Base-by-base conservation (phyloP, 78 protist species). In the Chrysochromulina parva region DNA sequence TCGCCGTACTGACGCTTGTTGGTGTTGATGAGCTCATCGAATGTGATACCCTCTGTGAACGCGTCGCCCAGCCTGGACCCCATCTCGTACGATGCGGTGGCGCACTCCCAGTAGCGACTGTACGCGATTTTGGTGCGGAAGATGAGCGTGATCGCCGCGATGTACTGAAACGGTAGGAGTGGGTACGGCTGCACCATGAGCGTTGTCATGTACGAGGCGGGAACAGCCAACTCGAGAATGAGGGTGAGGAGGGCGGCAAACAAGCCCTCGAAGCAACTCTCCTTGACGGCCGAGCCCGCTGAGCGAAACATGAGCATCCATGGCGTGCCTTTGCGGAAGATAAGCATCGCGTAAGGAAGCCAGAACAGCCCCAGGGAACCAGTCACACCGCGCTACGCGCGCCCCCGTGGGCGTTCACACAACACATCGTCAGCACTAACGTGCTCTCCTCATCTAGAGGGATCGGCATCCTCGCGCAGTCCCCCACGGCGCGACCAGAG, bases 71-170 rank as follows among this genome's bases (percentile, higher is more conserved):
- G n/a, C 76, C n/a, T 67, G 28, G 76, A 28, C 9, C 48, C 20
- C 76, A 67, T 67, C 16, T 47, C 3, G 60, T 26, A 13, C 53
- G 48, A 0, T 0, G 50, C 13, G 14, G 26, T 17, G 86, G 88
- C 2, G 19, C 80, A 2, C n/a, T 90, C 80, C 80, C 80, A 71
- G 80, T 71, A 71, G 9, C 80, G 80, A 53, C 38, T 71, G 80
- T 71, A 71, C 48, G 80, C 80, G 80, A 71, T 5, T 14, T n/a
- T 71, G 24, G 80, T 38, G 50, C 80, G 80, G 80, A 71, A 71
- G 24, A 71, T 53, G 48, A 71, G 80, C 20, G 53, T 3, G 80
- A 71, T 38, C 16, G 24, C 80, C 22, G 38, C 76, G 13, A n/a
- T 10, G 76, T 67, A 5, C 47, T 28, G 48, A 11, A 67, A 11